Percentiles rank a stretch among this genome's conserved stretches.
Conservation (phyloP, 352 stramenopile genomes). For the Nothophytophthora sp. region DNA sequence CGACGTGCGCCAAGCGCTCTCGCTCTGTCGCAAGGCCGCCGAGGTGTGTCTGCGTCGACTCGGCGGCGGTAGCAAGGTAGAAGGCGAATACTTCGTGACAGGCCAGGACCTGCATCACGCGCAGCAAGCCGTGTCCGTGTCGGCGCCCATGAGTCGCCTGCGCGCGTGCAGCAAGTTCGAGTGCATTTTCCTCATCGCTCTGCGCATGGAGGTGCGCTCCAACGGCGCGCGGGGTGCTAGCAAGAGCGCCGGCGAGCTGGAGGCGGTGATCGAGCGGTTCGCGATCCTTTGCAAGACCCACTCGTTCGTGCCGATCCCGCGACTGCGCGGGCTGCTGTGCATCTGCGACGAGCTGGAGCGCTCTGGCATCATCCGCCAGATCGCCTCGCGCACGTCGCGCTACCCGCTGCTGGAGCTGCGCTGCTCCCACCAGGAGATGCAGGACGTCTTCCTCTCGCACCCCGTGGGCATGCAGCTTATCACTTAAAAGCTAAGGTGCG, state of each 20-base stretch:
- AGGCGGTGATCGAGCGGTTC: conserved; percentile 64
- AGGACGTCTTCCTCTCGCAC: conserved; percentile 66
- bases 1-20: conserved; percentile 65
- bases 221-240: conserved; percentile 23
- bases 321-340: conserved; percentile 47
- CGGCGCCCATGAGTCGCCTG: conserved; percentile 53
- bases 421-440: conserved; percentile 66
- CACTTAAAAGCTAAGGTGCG: too few relatives aligned
- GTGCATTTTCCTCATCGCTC: conserved; percentile 66
- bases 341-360: conserved; percentile 71
- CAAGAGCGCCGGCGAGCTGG: conserved; percentile 44
- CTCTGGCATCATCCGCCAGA: conserved; percentile 57
- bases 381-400: conserved; percentile 37
- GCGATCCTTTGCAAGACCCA: conserved; percentile 74
- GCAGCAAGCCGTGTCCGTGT: conserved; percentile 53
- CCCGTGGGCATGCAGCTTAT: conserved; percentile 58
- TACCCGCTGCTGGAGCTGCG: conserved; percentile 59
- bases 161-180: conserved; percentile 69
- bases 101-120: conserved; percentile 57
- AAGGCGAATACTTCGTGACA: conserved; percentile 35
- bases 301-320: conserved; percentile 52
- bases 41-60: conserved; percentile 58
- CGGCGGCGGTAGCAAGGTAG: not conserved
- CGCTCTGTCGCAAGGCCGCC: conserved; percentile 63
- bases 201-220: conserved; percentile 61